Evolutionary conservation across 148 eudicot genomes (phyloP).

Genomic region (Spergularia marina): DNA sequence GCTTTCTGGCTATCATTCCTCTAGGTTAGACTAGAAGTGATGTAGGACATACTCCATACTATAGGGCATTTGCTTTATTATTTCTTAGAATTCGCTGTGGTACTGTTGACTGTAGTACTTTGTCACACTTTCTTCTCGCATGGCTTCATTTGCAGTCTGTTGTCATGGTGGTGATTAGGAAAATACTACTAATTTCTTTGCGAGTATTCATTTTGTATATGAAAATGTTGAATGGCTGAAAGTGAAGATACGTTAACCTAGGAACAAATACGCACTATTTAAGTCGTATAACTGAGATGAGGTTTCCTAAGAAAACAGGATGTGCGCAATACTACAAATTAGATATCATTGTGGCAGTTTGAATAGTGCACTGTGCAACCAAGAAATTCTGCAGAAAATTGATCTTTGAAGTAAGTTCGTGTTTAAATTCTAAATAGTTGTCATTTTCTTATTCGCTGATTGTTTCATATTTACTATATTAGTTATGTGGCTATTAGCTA

Average conservation of each 20-base stretch:
- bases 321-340: neutral
- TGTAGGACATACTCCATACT: neutral
- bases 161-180: neutral
- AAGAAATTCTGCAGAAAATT: neutral
- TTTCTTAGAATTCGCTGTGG: neutral
- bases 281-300: neutral
- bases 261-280: neutral
- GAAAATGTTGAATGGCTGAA: neutral
- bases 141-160: conserved; percentile 5
- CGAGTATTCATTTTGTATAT: neutral
- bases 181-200: neutral
- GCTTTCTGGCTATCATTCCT: no score
- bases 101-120: neutral
- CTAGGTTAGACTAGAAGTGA: no score
- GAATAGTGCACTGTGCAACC: neutral
- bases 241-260: neutral
- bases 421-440: neutral
- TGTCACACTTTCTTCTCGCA: neutral
- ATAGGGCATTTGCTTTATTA: neutral
- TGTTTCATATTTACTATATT: neutral
- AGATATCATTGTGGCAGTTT: neutral
- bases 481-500: neutral
- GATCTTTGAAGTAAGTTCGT: neutral
- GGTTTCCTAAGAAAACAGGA: neutral
- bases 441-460: neutral